Evolutionary conservation across 345 rosid genomes (phyloP).

Genomic region (Populus nigra): DNA sequence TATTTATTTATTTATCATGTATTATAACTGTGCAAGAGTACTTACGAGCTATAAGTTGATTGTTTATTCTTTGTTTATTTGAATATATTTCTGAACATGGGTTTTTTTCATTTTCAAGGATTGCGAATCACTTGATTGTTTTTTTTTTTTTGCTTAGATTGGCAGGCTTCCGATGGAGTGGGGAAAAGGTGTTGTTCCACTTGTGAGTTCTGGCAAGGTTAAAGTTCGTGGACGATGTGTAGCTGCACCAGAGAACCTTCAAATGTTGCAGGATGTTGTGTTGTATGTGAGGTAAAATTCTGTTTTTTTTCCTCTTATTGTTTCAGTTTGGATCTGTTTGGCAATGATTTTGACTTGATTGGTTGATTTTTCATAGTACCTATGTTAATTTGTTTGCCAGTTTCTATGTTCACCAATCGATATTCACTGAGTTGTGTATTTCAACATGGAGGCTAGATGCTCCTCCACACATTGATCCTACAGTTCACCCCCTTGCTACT

Average conservation of each 20-base stretch:
- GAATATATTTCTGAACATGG: too few species aligned
- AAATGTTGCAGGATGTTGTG: constrained; percentile 45
- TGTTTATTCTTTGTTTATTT: too few species aligned
- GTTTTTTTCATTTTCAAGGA: too few species aligned
- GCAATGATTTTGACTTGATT: not conserved
- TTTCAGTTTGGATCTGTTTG: not conserved
- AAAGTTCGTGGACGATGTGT: constrained; percentile 41
- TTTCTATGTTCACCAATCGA: constrained; percentile 45
- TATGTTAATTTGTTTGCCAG: constrained; percentile 11
- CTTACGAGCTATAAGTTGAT: too few species aligned
- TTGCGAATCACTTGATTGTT: too few species aligned
- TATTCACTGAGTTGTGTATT: constrained; percentile 30
- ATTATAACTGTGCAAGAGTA: too few species aligned
- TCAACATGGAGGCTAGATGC: constrained; percentile 14
- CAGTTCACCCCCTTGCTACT: constrained; percentile 38
- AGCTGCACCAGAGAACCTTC: constrained; percentile 37
- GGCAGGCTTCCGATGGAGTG: constrained; percentile 59
- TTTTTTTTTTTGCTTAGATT: constrained; percentile 16
- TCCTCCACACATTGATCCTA: constrained; percentile 18
- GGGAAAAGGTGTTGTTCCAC: constrained; percentile 39
- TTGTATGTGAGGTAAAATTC: constrained; percentile 40
- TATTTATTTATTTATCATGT: too few species aligned
- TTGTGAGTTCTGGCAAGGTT: constrained; percentile 36
- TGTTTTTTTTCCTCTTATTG: too few species aligned
- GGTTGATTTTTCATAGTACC: not conserved